Evolutionary conservation across 495 filamentous ascomycete species (phyloP), one percentile per base, ranked within the genome.

Genomic region (Lasiosphaeris hirsuta): DNA sequence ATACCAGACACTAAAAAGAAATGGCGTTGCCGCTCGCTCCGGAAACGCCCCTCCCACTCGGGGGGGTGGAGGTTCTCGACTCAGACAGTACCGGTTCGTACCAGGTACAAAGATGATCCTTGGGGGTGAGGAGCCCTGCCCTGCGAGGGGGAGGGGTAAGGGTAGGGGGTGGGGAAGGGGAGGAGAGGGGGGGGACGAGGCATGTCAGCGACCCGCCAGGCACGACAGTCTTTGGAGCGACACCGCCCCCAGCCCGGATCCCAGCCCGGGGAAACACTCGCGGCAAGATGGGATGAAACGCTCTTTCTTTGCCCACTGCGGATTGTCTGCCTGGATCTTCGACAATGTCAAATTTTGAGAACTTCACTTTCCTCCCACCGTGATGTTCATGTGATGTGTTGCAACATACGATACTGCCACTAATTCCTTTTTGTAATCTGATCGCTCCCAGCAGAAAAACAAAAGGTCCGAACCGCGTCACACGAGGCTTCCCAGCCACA

Each of bases 1-100:
- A 51, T 51, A 44, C 59, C 64, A 62, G 58, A 52, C 46, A 43
- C 58, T 56, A 67, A 65, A 62, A 58, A 54, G 49, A 67, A 69
- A 63, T 68, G 64, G 67, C 57, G 57, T 63, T 64, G 63, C 63
- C 65, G 68, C 68, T 68, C 55, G 49, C 61, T 70, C 67, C 63
- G 65, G 65, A 66, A 63, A 70, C 67, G 51, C 65, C 58, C 60
- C 62, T 63, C 57, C 57, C 65, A 59, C 56, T 56, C 40, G 51
- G 54, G 43, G 51, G 57, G 56, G 60, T 53, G 62, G 53, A 62
- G 59, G 46, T 47, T 54, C 59, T 62, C 55, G 60, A 56, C 39
- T 53, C 44, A 7, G 30, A 19, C 38, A 19, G 61, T 62, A 61
- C 57, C 51, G 18, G 38, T 35, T 44, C 50, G 66, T 68, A 66